Percentiles rank a stretch among this genome's conserved stretches.
These are phyloP conservation scores for Triticum aestivum DNA, from an alignment of 176 grass and related monocot species.

Conservation along the genomic window DNA sequence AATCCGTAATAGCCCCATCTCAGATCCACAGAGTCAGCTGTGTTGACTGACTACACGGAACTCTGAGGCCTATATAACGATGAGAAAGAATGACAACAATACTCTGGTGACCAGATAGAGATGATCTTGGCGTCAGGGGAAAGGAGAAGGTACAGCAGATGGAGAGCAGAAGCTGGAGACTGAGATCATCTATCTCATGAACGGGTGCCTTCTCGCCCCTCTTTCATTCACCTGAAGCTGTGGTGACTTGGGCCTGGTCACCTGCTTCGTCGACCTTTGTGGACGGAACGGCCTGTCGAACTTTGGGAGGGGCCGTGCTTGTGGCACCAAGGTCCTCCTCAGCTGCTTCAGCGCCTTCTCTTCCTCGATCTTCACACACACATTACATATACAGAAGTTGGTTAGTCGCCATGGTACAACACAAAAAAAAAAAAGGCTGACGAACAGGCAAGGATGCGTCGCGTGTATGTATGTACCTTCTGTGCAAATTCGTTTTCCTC, in stretches of 20 bases:
- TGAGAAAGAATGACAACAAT: constrained; percentile 26
- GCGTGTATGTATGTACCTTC: constrained; percentile 40
- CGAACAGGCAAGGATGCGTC: neutral
- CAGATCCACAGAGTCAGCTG: constrained; percentile 31
- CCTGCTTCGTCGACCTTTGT: constrained; percentile 78
- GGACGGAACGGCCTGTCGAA: constrained; percentile 83
- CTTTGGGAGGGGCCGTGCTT: constrained; percentile 76
- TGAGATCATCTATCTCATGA: constrained; percentile 71
- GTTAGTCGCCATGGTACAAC: constrained; percentile 1
- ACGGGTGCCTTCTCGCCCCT: constrained; percentile 44
- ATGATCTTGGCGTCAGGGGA: constrained; percentile 6
- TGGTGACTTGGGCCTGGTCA: constrained; percentile 65
- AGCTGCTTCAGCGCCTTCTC: constrained; percentile 93
- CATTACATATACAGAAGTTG: neutral
- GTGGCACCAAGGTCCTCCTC: constrained; percentile 85
- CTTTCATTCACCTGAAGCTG: constrained; percentile 70
- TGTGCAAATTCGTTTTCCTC: constrained; percentile 83
- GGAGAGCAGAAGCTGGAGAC: neutral
- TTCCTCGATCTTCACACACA: constrained; percentile 73
- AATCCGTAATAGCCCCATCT: constrained; percentile 5
- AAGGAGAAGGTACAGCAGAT: neutral
- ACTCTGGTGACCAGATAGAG: constrained; percentile 3
- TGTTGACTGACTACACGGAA: constrained; percentile 28
- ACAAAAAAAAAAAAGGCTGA: neutral
- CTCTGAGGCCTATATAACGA: neutral